phyloP scores from a whole-genome alignment of 768 basidiomycete genomes.

The Lentinula raphanica region DNA sequence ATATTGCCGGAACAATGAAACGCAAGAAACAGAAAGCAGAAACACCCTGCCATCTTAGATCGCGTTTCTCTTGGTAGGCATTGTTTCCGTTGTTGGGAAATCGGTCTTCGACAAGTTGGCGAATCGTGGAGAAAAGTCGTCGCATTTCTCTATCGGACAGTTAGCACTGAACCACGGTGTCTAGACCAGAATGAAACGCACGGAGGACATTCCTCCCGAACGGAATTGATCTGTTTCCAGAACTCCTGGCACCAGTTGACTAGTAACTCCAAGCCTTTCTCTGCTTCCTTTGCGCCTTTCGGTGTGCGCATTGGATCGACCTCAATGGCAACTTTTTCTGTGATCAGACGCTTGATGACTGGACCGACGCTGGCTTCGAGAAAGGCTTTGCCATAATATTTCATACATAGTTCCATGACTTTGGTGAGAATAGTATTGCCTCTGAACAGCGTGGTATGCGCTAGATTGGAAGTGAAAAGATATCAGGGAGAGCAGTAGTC shows the following conservation, averaged over 20 bases:
- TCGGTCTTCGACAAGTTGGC: constrained; percentile 65
- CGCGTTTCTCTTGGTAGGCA: constrained; percentile 35
- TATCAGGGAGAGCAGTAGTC: neutral
- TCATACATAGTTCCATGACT: constrained; percentile 76
- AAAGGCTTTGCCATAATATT: constrained; percentile 75
- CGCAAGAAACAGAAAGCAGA: constrained; percentile 88
- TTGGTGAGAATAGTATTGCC: constrained; percentile 67
- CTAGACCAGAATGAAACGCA: constrained; percentile 29
- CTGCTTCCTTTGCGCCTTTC: constrained; percentile 56
- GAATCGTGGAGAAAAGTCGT: constrained; percentile 60
- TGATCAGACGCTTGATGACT: constrained; percentile 62
- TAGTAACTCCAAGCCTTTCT: constrained; percentile 55
- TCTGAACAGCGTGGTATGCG: constrained; percentile 70
- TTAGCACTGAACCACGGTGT: neutral
- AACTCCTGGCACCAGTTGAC: constrained; percentile 75
- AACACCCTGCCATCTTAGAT: constrained; percentile 76
- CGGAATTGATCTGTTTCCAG: constrained; percentile 78
- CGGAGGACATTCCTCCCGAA: constrained; percentile 69
- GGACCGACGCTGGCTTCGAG: constrained; percentile 75
- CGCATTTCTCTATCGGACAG: constrained; percentile 59
- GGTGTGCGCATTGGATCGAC: constrained; percentile 70
- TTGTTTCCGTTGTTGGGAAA: constrained; percentile 37
- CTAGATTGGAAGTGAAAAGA: constrained; percentile 28
- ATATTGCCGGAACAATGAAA: constrained; percentile 84
- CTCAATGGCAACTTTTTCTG: constrained; percentile 74